phyloP scores from a whole-genome alignment of 1,139 yeast genomes.

The Geotrichum candidum region DNA sequence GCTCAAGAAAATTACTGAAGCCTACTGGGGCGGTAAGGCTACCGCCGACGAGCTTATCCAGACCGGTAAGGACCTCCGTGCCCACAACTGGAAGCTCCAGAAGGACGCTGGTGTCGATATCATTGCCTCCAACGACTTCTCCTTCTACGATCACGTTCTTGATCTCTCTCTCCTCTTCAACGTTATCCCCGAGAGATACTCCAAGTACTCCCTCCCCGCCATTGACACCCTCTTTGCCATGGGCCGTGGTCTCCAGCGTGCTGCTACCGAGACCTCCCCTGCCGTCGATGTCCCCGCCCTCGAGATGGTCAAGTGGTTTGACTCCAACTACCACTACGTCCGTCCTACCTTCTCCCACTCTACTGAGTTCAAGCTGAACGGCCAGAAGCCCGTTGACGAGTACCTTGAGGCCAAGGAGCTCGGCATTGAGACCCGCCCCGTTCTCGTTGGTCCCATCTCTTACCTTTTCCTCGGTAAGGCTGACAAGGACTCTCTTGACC shows the following conservation, averaged over 20 bases:
- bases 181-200: slow-evolving; percentile 93
- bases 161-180: slow-evolving; percentile 90
- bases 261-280: slow-evolving; percentile 77
- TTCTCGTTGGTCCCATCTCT: slow-evolving; percentile 91
- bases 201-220: slow-evolving; percentile 83
- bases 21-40: slow-evolving; percentile 97
- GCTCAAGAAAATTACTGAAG: slow-evolving; percentile 96
- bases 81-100: slow-evolving; percentile 96
- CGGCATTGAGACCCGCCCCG: slow-evolving; percentile 97
- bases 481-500: slow-evolving; percentile 93
- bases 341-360: slow-evolving; percentile 98
- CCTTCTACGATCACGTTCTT: slow-evolving; percentile 94
- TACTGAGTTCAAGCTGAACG: slow-evolving; percentile 92
- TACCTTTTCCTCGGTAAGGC: slow-evolving; percentile 94
- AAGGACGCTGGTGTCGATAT: slow-evolving; percentile 94
- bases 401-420: slow-evolving; percentile 95
- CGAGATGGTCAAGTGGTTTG: slow-evolving; percentile 99
- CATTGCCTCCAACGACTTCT: slow-evolving; percentile 96
- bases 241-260: slow-evolving; percentile 99
- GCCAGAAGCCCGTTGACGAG: slow-evolving; percentile 95
- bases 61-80: slow-evolving; percentile 94
- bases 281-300: slow-evolving; percentile 98
- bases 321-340: slow-evolving; percentile 98
- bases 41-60: slow-evolving; percentile 79
- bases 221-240: slow-evolving; percentile 94